phyloP scores from a whole-genome alignment of 1,139 yeast species.

The Kodamaea derodonti region DNA sequence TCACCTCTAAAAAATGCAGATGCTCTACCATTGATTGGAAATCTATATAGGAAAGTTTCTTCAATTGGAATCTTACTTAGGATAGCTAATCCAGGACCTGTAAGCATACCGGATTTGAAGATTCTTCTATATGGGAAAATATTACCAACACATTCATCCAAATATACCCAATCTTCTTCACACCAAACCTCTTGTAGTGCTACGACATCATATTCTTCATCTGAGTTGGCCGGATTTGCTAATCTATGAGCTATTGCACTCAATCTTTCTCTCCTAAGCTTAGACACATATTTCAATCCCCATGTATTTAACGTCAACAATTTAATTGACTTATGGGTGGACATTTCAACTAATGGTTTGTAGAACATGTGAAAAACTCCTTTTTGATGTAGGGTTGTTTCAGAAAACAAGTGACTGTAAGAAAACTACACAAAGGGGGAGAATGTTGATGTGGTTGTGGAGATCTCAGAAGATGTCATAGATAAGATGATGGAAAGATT shows the following conservation, averaged over 20 bases:
- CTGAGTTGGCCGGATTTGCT: constrained; percentile 32
- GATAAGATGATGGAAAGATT: too few species aligned
- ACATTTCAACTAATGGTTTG: not conserved
- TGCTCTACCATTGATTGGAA: constrained; percentile 91
- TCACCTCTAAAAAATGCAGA: constrained; percentile 94
- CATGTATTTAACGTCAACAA: constrained; percentile 73
- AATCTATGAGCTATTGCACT: constrained; percentile 70
- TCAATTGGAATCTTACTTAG: constrained; percentile 81
- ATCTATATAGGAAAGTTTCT: constrained; percentile 72
- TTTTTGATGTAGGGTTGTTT: too few species aligned
- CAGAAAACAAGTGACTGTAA: too few species aligned
- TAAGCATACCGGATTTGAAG: constrained; percentile 76
- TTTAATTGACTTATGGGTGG: constrained; percentile 23
- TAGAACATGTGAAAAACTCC: not conserved
- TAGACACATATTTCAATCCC: constrained; percentile 87
- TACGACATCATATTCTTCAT: constrained; percentile 67
- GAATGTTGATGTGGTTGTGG: too few species aligned
- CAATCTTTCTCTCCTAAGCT: constrained; percentile 59
- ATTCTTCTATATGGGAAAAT: constrained; percentile 63
- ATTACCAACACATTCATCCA: constrained; percentile 42
- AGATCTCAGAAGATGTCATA: too few species aligned
- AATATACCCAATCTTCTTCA: constrained; percentile 71
- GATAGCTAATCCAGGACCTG: constrained; percentile 93
- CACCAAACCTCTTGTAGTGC: constrained; percentile 96
- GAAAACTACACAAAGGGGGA: too few species aligned